Percentiles rank a stretch among this genome's conserved stretches.
These are phyloP conservation scores for Viridothelium virens DNA, from an alignment of 495 filamentous ascomycete genomes.

Conservation along the genomic window DNA sequence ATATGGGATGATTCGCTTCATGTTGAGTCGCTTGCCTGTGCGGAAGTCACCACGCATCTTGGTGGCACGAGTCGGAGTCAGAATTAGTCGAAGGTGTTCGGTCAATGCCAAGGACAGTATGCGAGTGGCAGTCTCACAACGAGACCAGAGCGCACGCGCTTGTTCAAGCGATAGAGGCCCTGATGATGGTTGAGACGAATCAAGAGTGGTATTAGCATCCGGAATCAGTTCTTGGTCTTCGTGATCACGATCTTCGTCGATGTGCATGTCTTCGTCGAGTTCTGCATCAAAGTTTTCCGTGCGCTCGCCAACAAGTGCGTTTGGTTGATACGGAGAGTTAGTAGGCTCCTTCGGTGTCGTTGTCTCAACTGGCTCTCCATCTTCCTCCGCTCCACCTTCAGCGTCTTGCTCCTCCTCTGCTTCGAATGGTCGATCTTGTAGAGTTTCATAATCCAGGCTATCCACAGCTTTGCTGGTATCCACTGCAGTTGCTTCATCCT, in stretches of 20 bases:
- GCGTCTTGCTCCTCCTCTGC: constrained; percentile 46
- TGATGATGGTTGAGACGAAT: constrained; percentile 38
- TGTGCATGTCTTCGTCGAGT: constrained; percentile 15
- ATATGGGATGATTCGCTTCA: constrained; percentile 98
- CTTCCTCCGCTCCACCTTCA: constrained; percentile 43
- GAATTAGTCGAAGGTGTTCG: constrained; percentile 89
- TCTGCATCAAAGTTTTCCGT: constrained; percentile 13
- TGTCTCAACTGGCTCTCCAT: constrained; percentile 28
- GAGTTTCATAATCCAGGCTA: constrained; percentile 52
- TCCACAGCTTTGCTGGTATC: constrained; percentile 76
- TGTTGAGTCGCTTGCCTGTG: constrained; percentile 95
- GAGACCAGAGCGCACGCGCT: constrained; percentile 73
- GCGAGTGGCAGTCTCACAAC: constrained; percentile 75
- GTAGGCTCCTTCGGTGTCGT: not conserved
- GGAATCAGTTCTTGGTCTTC: constrained; percentile 65
- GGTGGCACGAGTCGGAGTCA: constrained; percentile 87
- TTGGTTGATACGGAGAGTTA: constrained; percentile 13
- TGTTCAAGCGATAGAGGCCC: constrained; percentile 40
- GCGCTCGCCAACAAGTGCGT: constrained; percentile 20
- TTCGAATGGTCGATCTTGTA: constrained; percentile 52
- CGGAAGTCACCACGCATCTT: constrained; percentile 96
- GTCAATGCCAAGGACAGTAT: constrained; percentile 78
- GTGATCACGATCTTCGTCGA: constrained; percentile 50
- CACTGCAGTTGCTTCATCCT: constrained; percentile 75
- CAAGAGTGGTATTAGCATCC: constrained; percentile 53